These are phyloP conservation scores for Rhizopogon vesiculosus DNA, from an alignment of 768 basidiomycete genomes.

Conservation along the genomic window DNA sequence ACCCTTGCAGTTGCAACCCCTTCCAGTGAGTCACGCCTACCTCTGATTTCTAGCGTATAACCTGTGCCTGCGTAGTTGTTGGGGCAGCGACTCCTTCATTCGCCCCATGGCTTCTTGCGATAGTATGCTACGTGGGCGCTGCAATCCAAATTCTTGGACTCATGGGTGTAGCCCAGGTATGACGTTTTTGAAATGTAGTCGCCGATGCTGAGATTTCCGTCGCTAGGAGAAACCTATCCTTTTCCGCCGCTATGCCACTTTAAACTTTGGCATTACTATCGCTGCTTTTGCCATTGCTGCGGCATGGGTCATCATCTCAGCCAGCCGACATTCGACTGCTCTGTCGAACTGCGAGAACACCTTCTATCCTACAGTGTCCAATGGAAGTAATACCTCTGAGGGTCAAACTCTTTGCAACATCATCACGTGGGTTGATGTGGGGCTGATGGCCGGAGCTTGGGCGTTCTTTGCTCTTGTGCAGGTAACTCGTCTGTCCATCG, in stretches of 20 bases:
- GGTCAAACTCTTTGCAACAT: conserved; percentile 79
- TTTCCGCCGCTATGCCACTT: conserved; percentile 63
- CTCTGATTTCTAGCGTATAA: neutral
- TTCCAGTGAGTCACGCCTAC: conserved; percentile 48
- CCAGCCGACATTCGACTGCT: conserved; percentile 68
- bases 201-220: conserved; percentile 2
- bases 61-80: conserved; percentile 52
- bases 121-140: conserved; percentile 72
- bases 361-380: conserved; percentile 44
- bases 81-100: conserved; percentile 81
- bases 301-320: conserved; percentile 80
- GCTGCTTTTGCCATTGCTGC: conserved; percentile 73
- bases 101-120: conserved; percentile 68
- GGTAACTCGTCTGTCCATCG: conserved; percentile 35
- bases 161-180: conserved; percentile 74
- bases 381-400: conserved; percentile 36
- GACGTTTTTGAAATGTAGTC: conserved; percentile 8
- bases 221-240: conserved; percentile 60
- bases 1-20: conserved; percentile 76
- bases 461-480: conserved; percentile 73
- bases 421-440: conserved; percentile 90
- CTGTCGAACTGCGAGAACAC: conserved; percentile 56
- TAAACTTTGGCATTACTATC: conserved; percentile 52
- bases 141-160: conserved; percentile 80
- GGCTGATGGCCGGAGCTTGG: conserved; percentile 90